These are phyloP conservation scores for Haberlea rhodopensis DNA, from an alignment of 257 asterid genomes.

Conservation along the genomic window DNA sequence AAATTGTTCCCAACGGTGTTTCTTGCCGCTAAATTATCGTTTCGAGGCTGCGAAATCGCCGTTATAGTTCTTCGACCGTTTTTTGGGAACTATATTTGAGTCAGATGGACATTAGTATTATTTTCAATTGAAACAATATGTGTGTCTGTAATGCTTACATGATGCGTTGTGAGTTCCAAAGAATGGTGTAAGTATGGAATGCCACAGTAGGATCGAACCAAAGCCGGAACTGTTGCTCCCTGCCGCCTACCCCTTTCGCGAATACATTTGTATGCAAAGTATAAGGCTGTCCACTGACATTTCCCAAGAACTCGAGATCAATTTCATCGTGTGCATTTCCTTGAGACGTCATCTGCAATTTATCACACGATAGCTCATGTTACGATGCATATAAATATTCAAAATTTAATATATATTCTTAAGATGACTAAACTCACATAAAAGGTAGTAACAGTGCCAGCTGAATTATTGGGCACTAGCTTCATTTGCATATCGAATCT, in stretches of 20 bases:
- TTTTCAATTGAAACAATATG: no score
- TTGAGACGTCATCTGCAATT: slow-evolving; percentile 45
- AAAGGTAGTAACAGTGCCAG: slow-evolving; percentile 74
- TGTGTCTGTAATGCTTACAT: slow-evolving; percentile 33
- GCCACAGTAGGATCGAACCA: slow-evolving; percentile 62
- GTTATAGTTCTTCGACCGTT: no score
- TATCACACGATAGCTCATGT: background rate
- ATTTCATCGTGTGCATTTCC: slow-evolving; percentile 58
- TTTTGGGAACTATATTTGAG: no score
- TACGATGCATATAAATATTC: background rate
- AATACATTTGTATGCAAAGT: slow-evolving; percentile 57
- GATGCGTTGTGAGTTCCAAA: slow-evolving; percentile 53
- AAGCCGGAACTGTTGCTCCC: slow-evolving; percentile 63
- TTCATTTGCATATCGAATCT: slow-evolving; percentile 62
- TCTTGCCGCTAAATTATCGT: no score
- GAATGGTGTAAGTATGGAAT: slow-evolving; percentile 59
- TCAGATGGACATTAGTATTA: no score
- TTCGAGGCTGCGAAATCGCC: no score
- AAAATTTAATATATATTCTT: background rate
- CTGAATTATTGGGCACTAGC: slow-evolving; percentile 60
- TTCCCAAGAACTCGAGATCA: slow-evolving; percentile 65
- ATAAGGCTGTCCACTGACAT: slow-evolving; percentile 49
- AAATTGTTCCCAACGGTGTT: no score
- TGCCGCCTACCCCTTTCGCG: slow-evolving; percentile 43
- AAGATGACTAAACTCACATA: slow-evolving; percentile 34